Evolutionary conservation across 1,139 yeast genomes (phyloP).

Genomic region (Suhomyces kunorum): DNA sequence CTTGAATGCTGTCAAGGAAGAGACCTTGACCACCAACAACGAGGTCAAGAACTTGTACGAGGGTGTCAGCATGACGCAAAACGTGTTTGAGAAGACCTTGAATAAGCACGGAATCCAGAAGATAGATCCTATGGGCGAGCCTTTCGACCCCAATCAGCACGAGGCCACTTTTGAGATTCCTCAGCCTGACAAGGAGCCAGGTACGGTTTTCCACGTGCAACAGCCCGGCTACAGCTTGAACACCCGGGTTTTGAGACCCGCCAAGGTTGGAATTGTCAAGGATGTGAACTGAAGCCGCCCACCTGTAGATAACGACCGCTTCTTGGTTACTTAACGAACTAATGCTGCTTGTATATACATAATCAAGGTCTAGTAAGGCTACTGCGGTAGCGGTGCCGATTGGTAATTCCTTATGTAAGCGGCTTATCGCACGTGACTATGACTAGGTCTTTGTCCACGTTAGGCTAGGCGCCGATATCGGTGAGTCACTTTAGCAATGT

Average conservation of each 20-base stretch:
- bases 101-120: constrained; percentile 76
- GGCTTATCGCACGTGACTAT: neutral
- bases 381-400: neutral
- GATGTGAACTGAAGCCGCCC: constrained; percentile 22
- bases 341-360: constrained; percentile 12
- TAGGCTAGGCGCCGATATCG: constrained; percentile 7
- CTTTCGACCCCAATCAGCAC: constrained; percentile 87
- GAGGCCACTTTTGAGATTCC: constrained; percentile 92
- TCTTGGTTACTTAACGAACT: constrained; percentile 5
- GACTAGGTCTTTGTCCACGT: neutral
- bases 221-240: constrained; percentile 87
- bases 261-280: constrained; percentile 94
- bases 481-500: constrained; percentile 9
- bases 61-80: constrained; percentile 90
- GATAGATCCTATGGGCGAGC: constrained; percentile 81
- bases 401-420: neutral
- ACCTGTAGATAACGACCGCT: constrained; percentile 11
- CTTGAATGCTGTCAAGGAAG: constrained; percentile 71
- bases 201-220: constrained; percentile 91
- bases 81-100: constrained; percentile 83
- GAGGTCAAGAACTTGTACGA: constrained; percentile 79
- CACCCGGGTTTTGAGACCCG: constrained; percentile 89
- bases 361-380: constrained; percentile 7
- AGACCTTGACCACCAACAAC: constrained; percentile 54
- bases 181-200: constrained; percentile 87